A percentile compares a stretch with the other conserved stretches of the same genome.
Conservation (phyloP, 2,329 filamentous ascomycete genomes). For the Hypoxylon sp. region DNA sequence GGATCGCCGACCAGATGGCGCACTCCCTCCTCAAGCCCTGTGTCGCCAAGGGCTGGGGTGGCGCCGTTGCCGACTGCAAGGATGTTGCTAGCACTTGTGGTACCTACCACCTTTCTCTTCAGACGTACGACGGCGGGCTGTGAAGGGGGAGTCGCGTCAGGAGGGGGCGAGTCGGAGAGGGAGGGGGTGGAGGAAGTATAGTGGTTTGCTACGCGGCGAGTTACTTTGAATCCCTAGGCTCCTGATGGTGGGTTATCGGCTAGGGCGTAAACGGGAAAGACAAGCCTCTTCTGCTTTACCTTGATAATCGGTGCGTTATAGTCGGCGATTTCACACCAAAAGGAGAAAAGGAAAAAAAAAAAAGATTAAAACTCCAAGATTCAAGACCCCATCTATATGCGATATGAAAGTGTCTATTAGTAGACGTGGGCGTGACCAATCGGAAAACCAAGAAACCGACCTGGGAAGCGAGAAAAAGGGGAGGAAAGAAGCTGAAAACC, state of each 20-base stretch:
- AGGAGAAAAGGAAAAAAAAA: no score
- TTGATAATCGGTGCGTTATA: neutral
- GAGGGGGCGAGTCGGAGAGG: neutral
- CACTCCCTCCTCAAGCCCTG: conserved; percentile 19
- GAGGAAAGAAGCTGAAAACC: no score
- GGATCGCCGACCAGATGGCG: conserved; percentile 58
- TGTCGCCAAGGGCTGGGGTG: conserved; percentile 17
- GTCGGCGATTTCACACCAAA: neutral
- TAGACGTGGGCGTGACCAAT: no score
- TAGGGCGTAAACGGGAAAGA: neutral
- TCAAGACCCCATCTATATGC: neutral
- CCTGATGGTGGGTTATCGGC: neutral
- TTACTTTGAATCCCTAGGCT: neutral
- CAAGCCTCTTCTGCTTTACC: no score
- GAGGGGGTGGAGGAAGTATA: neutral
- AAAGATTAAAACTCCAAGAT: neutral
- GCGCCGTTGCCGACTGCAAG: conserved; percentile 17
- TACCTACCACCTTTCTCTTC: conserved; percentile 18
- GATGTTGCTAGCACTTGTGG: conserved; percentile 24
- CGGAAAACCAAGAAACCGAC: no score
- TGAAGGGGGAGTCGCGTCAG: neutral
- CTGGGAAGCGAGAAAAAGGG: no score
- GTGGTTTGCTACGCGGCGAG: no score
- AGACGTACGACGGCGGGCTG: conserved; percentile 11
- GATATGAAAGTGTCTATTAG: neutral